Evolutionary conservation across 345 rosid species (phyloP).

Genomic region (Iberis pinnata): DNA sequence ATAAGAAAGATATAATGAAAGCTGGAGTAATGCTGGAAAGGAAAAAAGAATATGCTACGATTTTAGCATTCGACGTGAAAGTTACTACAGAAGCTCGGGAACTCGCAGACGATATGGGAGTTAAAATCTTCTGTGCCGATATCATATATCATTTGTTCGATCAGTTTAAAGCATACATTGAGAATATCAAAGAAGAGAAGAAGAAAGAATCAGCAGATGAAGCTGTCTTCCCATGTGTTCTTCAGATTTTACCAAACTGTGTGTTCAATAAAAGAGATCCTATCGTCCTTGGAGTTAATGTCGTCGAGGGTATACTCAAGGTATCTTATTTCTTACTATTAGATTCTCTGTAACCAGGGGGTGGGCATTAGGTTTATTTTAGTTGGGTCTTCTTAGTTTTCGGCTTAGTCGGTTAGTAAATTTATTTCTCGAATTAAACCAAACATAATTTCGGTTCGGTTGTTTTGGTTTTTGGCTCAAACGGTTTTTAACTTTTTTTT

Average conservation of each 20-base stretch:
- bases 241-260: slow-evolving; percentile 66
- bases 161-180: slow-evolving; percentile 79
- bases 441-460: too few species aligned
- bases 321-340: slow-evolving; percentile 29
- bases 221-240: slow-evolving; percentile 90
- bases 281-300: slow-evolving; percentile 80
- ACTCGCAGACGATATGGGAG: slow-evolving; percentile 79
- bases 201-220: slow-evolving; percentile 88
- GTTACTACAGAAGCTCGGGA: slow-evolving; percentile 89
- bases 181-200: slow-evolving; percentile 79
- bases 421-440: too few species aligned
- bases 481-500: too few species aligned
- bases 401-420: too few species aligned
- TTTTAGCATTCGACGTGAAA: slow-evolving; percentile 93
- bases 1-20: slow-evolving; percentile 88
- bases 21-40: slow-evolving; percentile 93
- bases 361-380: too few species aligned
- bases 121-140: slow-evolving; percentile 90
- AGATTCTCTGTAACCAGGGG: too few species aligned
- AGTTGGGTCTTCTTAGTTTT: too few species aligned
- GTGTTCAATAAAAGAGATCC: slow-evolving; percentile 86
- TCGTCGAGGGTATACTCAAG: slow-evolving; percentile 70
- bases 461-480: too few species aligned
- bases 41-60: slow-evolving; percentile 85
- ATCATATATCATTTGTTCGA: slow-evolving; percentile 91